Percentiles rank a stretch among this genome's conserved stretches.
Evolutionary conservation across 305 asterid species (phyloP).

Genomic region (Fraxinus baroniana): DNA sequence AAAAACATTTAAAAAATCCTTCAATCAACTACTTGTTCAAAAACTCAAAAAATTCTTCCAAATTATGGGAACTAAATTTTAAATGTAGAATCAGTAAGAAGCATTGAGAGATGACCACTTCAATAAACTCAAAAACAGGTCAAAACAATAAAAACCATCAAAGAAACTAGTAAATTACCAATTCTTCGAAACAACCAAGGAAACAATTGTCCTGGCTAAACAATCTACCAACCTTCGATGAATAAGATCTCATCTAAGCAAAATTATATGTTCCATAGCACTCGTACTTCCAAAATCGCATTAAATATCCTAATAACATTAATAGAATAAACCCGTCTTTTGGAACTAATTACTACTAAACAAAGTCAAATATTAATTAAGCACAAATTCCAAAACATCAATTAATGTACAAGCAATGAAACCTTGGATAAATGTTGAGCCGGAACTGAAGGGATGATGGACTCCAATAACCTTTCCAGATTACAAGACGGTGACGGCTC

Average conservation of each 20-base stretch:
- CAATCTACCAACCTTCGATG: not conserved
- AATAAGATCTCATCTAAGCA: not conserved
- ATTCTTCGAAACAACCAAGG: not conserved
- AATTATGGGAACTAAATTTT: not conserved
- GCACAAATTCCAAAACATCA: not conserved
- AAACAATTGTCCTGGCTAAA: not conserved
- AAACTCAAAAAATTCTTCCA: not conserved
- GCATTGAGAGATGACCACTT: not conserved
- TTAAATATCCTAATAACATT: not conserved
- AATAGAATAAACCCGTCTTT: not conserved
- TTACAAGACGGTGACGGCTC: constrained; percentile 59
- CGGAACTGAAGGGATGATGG: constrained; percentile 74
- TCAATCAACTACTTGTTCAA: not conserved
- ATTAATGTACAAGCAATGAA: constrained; percentile 15
- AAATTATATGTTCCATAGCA: not conserved
- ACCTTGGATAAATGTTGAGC: constrained; percentile 82
- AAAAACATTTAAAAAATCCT: not conserved
- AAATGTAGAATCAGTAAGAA: not conserved
- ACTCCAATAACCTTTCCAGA: constrained; percentile 69
- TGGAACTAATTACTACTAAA: not conserved
- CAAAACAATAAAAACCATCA: not conserved
- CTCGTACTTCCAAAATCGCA: not conserved
- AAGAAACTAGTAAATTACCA: not conserved
- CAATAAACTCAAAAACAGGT: not conserved
- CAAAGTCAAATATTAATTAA: not conserved